Base-by-base conservation (phyloP, 2,329 filamentous ascomycete genomes). In the Ceratocystis harringtonii region DNA sequence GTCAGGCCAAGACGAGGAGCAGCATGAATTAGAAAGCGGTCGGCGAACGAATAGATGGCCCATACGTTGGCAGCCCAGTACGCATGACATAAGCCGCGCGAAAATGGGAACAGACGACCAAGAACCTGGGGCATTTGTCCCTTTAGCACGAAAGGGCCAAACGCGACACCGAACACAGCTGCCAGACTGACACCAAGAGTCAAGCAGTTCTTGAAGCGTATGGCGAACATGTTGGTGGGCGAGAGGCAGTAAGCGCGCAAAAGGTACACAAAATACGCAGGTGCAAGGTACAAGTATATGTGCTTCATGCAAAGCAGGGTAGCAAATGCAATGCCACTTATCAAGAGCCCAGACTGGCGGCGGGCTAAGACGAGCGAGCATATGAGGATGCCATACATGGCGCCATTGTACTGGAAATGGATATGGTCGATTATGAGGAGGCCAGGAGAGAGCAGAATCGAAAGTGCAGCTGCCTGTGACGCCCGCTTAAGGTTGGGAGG, bases 51-150 rank as follows among this genome's bases (percentile, higher is more conserved):
- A 76, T 99, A 99, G 73, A 97, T 82, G 0, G 94, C 92, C 94
- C 94, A 99, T 1, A 96, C 78, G 70, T 99, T 99, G 0, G 94
- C 92, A 12, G 94, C 94, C 94, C 94, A 99, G 74, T 99, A 99
- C 0, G 94, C 94, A 77, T 99, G 94, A 73, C 92, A 97, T 3
- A 99, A 78, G 0, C 94, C 94, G 67, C 94, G 82, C 0, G 91
- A 91, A 74, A 99, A 99, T 0, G 94, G 94, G 71, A 99, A 99
- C 7, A 99, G 78, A 44, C 94, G 83, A 72, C 85, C 87, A 67
- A 94, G 76, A 25, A 99, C 79, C 76, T 97, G 94, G 12, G 87
- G 83, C 17, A 96, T 83, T 75, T 97, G 94, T 7, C 83, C 84
- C 83, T 87, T 87, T 67, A 85, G 79, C 3, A 82, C 85, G 75